Evolutionary conservation across 805 yeast species (phyloP).

Genomic region (Suhomyces vadensis): DNA sequence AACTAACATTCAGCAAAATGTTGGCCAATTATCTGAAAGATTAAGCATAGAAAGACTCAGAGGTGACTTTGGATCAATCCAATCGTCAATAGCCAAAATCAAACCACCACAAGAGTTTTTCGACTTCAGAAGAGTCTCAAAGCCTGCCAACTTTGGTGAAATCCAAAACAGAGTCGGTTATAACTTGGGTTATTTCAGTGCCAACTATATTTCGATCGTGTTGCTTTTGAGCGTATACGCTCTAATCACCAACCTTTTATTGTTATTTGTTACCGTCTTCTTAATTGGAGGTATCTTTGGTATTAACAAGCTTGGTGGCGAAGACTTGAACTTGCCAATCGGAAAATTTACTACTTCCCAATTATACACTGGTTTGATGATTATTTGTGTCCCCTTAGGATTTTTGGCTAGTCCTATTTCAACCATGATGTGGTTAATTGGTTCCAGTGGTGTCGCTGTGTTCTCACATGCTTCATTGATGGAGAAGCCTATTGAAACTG

Average conservation of each 20-base stretch:
- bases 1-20: constrained; percentile 15
- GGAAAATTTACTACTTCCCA: constrained; percentile 74
- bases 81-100: constrained; percentile 64
- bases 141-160: constrained; percentile 88
- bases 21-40: constrained; percentile 21
- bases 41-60: constrained; percentile 26
- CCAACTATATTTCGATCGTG: constrained; percentile 80
- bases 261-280: constrained; percentile 76
- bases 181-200: constrained; percentile 83
- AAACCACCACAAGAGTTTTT: constrained; percentile 93
- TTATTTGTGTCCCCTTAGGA: constrained; percentile 78
- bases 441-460: constrained; percentile 77
- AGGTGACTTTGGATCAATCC: constrained; percentile 44
- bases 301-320: constrained; percentile 77
- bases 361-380: constrained; percentile 77
- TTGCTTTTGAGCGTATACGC: constrained; percentile 78
- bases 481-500: constrained; percentile 95
- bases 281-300: constrained; percentile 75
- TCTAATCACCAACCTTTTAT: constrained; percentile 77
- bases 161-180: constrained; percentile 84
- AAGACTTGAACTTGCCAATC: constrained; percentile 75
- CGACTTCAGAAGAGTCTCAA: constrained; percentile 83
- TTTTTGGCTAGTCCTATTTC: constrained; percentile 87
- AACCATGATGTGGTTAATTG: constrained; percentile 88
- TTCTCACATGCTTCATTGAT: constrained; percentile 84